A percentile compares a stretch with the other conserved stretches of the same genome.
These are phyloP conservation scores for Hanseniaspora mollemarum DNA, from an alignment of 805 yeast species.

Conservation along the genomic window DNA sequence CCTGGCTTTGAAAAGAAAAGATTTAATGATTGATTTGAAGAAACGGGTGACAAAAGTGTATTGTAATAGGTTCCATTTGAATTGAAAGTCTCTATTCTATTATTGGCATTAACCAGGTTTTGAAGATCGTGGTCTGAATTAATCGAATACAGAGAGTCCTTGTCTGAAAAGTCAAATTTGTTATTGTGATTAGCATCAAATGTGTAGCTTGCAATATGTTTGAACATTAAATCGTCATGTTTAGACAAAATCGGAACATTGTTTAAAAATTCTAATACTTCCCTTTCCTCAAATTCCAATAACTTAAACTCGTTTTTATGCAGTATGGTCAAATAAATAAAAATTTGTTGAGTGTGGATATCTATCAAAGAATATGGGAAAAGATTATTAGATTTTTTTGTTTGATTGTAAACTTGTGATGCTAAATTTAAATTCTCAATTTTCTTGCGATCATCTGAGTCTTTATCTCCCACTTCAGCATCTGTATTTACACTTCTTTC, in stretches of 20 bases:
- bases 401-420: constrained; percentile 3
- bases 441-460: not conserved
- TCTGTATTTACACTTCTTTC: not conserved
- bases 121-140: not conserved
- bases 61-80: not conserved
- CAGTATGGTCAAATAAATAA: constrained; percentile 64
- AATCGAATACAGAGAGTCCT: not conserved
- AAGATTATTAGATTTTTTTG: not conserved
- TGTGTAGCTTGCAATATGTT: constrained; percentile 19
- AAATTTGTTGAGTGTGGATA: constrained; percentile 65
- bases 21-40: not conserved
- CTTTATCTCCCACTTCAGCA: not conserved
- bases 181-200: not conserved
- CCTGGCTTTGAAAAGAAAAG: not conserved
- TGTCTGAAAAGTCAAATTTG: not conserved
- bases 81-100: not conserved
- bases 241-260: constrained; percentile 33
- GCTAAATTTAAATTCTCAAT: constrained; percentile 1
- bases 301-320: constrained; percentile 69
- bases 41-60: not conserved
- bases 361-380: constrained; percentile 42
- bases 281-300: constrained; percentile 81
- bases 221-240: constrained; percentile 27
- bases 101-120: not conserved
- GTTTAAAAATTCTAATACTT: constrained; percentile 65